phyloP scores from a whole-genome alignment of 106 monocot species.

The Vanilla planifolia region DNA sequence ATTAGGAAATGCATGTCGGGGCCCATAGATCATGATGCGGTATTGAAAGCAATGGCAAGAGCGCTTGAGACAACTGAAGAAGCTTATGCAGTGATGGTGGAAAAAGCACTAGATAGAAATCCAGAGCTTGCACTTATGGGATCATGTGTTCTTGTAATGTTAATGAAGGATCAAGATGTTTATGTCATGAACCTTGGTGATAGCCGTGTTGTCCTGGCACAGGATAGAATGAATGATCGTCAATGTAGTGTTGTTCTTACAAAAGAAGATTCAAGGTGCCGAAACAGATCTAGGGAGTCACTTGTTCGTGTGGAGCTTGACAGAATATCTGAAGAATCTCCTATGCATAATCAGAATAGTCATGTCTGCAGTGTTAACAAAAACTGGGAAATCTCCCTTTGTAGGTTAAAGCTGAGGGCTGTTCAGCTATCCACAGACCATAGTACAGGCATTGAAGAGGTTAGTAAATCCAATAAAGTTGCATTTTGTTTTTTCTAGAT shows the following conservation, averaged over 20 bases:
- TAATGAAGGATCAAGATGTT: constrained; percentile 98
- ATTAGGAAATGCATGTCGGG: constrained; percentile 78
- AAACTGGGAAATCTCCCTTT: constrained; percentile 67
- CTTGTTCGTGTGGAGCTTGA: constrained; percentile 79
- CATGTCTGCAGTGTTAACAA: constrained; percentile 44
- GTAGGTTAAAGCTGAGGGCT: constrained; percentile 66
- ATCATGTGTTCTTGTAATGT: constrained; percentile 95
- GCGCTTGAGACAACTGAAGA: constrained; percentile 79
- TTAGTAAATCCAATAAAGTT: constrained; percentile 12
- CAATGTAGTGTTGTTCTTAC: constrained; percentile 17
- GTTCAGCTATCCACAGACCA: constrained; percentile 86
- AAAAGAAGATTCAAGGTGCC: constrained; percentile 35
- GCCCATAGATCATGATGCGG: constrained; percentile 78
- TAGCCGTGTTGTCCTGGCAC: constrained; percentile 86
- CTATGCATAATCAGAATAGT: constrained; percentile 61
- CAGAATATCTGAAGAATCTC: constrained; percentile 95
- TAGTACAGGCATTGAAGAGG: constrained; percentile 80
- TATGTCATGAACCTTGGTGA: constrained; percentile 98
- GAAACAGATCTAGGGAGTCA: constrained; percentile 68
- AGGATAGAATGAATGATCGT: constrained; percentile 49
- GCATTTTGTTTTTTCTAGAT: neutral
- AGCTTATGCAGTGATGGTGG: constrained; percentile 89
- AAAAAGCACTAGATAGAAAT: constrained; percentile 60
- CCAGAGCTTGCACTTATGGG: constrained; percentile 99
- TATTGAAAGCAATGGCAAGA: constrained; percentile 69